Evolutionary conservation across 1,284 basidiomycete genomes (phyloP).

Genomic region (Malassezia sp.): DNA sequence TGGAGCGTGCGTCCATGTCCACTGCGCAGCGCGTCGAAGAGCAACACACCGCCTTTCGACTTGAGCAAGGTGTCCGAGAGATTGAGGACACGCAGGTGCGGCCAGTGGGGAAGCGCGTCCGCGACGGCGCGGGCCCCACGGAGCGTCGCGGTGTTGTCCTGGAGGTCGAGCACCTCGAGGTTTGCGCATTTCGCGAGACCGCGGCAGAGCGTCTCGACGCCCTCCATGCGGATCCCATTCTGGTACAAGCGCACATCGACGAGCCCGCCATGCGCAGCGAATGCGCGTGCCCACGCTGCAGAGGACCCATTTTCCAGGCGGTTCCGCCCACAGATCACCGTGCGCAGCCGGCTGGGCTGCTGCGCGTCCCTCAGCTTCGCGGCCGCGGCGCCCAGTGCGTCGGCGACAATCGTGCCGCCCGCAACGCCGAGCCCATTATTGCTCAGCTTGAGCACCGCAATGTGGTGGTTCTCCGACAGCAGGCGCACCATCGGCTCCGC

Average conservation of each 20-base stretch:
- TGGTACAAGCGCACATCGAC: constrained; percentile 83
- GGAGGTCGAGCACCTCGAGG: constrained; percentile 73
- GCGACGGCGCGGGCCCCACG: constrained; percentile 67
- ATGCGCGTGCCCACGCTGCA: constrained; percentile 71
- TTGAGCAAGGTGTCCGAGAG: constrained; percentile 84
- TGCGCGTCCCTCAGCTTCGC: constrained; percentile 59
- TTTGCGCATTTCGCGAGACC: constrained; percentile 62
- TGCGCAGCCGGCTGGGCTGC: constrained; percentile 61
- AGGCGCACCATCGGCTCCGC: constrained; percentile 89
- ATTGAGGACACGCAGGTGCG: constrained; percentile 64
- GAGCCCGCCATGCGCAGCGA: constrained; percentile 65
- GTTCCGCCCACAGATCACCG: constrained; percentile 85
- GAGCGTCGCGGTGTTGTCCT: constrained; percentile 84
- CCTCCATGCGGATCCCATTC: constrained; percentile 91
- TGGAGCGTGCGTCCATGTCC: constrained; percentile 30
- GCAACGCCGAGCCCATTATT: constrained; percentile 95
- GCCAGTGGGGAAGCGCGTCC: constrained; percentile 59
- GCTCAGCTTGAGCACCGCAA: constrained; percentile 81
- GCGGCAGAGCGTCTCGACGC: constrained; percentile 66
- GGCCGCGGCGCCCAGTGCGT: constrained; percentile 70
- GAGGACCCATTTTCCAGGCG: constrained; percentile 85
- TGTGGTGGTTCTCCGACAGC: constrained; percentile 48
- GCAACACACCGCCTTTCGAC: constrained; percentile 48
- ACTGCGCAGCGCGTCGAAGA: constrained; percentile 28
- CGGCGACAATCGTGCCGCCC: constrained; percentile 74